Evolutionary conservation across 2,329 filamentous ascomycete species (phyloP).

Genomic region (Aspergillus neoniger): DNA sequence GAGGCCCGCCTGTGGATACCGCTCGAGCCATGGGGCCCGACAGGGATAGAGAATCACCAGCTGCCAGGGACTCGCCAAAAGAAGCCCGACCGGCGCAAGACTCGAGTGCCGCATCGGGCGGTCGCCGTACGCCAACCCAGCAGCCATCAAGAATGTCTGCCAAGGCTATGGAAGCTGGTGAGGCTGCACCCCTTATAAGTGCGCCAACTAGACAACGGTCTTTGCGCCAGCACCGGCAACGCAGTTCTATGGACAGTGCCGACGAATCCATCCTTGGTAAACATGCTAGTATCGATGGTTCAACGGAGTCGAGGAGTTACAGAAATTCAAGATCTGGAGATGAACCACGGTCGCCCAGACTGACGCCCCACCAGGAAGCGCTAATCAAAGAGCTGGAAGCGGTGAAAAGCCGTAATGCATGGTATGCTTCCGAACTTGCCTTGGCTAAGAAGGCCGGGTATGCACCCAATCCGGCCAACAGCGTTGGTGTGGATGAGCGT

Average conservation of each 20-base stretch:
- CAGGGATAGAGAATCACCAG: slow-evolving; percentile 51
- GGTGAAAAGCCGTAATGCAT: slow-evolving; percentile 83
- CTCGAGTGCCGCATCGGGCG: slow-evolving; percentile 55
- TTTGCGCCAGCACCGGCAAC: slow-evolving; percentile 60
- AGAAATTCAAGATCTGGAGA: slow-evolving; percentile 46
- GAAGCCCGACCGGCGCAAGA: slow-evolving; percentile 47
- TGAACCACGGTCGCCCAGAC: slow-evolving; percentile 48
- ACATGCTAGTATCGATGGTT: slow-evolving; percentile 42
- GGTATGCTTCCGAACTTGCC: slow-evolving; percentile 94
- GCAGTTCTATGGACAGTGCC: slow-evolving; percentile 69
- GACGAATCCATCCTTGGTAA: slow-evolving; percentile 57
- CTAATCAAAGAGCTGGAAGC: slow-evolving; percentile 84
- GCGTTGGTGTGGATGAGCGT: slow-evolving; percentile 73
- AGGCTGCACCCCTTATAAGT: slow-evolving; percentile 47
- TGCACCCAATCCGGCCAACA: slow-evolving; percentile 67
- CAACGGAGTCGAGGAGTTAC: slow-evolving; percentile 39
- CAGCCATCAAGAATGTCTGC: slow-evolving; percentile 43
- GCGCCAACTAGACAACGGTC: slow-evolving; percentile 51
- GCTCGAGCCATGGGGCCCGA: slow-evolving; percentile 49
- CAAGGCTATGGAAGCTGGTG: slow-evolving; percentile 50
- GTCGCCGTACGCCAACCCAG: slow-evolving; percentile 66
- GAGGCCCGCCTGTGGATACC: slow-evolving; percentile 45
- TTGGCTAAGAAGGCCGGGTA: slow-evolving; percentile 91
- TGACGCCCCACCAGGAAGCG: slow-evolving; percentile 57
- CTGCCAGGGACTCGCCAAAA: slow-evolving; percentile 45